Conservation (phyloP, 1,284 basidiomycete species). For the Apiotrichum akiyoshidainum region DNA sequence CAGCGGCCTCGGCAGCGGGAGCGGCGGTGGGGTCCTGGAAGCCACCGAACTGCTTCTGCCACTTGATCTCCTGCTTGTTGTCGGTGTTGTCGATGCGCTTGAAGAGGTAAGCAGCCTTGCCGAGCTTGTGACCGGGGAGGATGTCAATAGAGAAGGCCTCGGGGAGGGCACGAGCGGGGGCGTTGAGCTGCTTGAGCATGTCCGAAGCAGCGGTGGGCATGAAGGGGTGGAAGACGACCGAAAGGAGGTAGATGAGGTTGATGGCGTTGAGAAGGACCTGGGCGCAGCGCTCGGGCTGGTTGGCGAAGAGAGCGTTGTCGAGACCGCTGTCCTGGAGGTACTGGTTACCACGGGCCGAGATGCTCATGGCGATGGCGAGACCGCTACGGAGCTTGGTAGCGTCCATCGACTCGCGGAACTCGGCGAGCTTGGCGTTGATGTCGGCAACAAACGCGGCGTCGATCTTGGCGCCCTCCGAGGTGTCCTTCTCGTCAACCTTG, state of each 20-base stretch:
- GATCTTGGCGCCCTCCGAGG: conserved; percentile 54
- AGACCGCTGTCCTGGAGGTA: conserved; percentile 90
- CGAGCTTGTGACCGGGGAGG: conserved; percentile 79
- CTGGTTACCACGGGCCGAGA: conserved; percentile 88
- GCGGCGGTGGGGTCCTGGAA: conserved; percentile 49
- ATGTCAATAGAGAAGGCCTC: conserved; percentile 70
- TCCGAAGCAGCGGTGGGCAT: conserved; percentile 86
- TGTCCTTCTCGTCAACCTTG: conserved; percentile 47
- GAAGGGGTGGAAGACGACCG: conserved; percentile 85
- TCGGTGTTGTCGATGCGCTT: conserved; percentile 72
- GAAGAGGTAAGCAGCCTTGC: conserved; percentile 85
- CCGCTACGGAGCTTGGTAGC: conserved; percentile 84
- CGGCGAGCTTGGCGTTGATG: conserved; percentile 68
- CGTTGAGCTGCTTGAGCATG: conserved; percentile 85
- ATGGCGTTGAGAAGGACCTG: conserved; percentile 84
- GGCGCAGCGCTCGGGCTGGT: conserved; percentile 78
- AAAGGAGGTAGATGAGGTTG: conserved; percentile 90
- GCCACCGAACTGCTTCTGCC: conserved; percentile 78
- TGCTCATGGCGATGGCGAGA: conserved; percentile 80
- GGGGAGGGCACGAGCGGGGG: conserved; percentile 75
- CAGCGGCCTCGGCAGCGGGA: conserved; percentile 30
- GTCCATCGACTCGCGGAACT: conserved; percentile 87
- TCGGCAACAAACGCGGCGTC: conserved; percentile 78
- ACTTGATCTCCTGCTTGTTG: conserved; percentile 79
- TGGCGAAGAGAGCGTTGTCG: conserved; percentile 81